Percentiles rank a stretch among this genome's conserved stretches.
phyloP scores from a whole-genome alignment of 805 yeast species.

The Brettanomyces anomalus region DNA sequence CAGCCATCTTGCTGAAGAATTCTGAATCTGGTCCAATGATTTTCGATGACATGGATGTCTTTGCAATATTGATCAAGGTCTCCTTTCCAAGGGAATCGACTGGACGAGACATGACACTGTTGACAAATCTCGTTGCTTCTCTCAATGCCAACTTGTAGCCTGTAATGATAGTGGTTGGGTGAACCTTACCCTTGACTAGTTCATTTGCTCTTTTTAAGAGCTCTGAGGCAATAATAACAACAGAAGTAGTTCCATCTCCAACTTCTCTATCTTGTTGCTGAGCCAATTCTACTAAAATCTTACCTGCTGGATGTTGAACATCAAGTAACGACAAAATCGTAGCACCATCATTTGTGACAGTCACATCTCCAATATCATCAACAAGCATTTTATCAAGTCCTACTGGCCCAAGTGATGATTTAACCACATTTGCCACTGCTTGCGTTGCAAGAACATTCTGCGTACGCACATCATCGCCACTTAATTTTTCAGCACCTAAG shows the following conservation, averaged over 20 bases:
- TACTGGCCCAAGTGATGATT: conserved; percentile 94
- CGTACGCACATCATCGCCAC: conserved; percentile 94
- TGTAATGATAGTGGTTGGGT: conserved; percentile 95
- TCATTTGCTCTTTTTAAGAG: conserved; percentile 88
- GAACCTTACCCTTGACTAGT: conserved; percentile 84
- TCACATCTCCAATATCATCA: conserved; percentile 98
- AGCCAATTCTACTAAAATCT: conserved; percentile 91
- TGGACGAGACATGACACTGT: conserved; percentile 72
- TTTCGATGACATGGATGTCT: conserved; percentile 94
- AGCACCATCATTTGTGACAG: conserved; percentile 98
- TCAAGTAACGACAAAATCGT: conserved; percentile 84
- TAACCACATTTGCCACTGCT: conserved; percentile 75
- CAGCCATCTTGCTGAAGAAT: conserved; percentile 84
- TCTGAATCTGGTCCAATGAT: conserved; percentile 91
- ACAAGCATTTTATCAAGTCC: conserved; percentile 98
- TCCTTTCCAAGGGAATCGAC: conserved; percentile 78
- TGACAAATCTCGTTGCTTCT: conserved; percentile 82
- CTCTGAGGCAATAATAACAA: conserved; percentile 93
- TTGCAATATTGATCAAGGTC: conserved; percentile 82
- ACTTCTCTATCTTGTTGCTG: conserved; percentile 99
- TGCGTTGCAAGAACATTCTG: conserved; percentile 94
- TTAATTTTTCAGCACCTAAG: conserved; percentile 90
- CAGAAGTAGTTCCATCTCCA: conserved; percentile 89
- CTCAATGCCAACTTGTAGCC: conserved; percentile 91
- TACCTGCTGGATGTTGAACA: conserved; percentile 98